Evolutionary conservation across 2,329 filamentous ascomycete species (phyloP).

Genomic region (Cercospora janseana): DNA sequence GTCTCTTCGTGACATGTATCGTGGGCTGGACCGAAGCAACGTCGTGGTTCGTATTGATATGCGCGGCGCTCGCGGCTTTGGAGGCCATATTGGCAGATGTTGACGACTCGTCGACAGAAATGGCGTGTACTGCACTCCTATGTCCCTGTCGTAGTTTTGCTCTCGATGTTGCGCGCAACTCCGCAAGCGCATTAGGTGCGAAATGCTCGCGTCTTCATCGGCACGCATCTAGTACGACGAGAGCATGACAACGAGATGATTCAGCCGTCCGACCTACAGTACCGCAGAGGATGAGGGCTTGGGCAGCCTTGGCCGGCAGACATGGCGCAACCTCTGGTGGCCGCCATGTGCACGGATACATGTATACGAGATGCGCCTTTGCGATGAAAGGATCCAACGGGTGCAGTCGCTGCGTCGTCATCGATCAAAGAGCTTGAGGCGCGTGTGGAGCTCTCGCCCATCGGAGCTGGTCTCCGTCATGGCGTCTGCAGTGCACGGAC

Average conservation of each 20-base stretch:
- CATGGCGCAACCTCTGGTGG: slow-evolving; percentile 1
- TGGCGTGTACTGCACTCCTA: neutral
- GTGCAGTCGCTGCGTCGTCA: neutral
- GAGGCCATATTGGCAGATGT: slow-evolving; percentile 6
- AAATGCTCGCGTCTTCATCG: neutral
- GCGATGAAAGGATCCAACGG: neutral
- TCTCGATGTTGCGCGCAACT: neutral
- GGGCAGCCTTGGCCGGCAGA: neutral
- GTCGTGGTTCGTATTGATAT: slow-evolving; percentile 11
- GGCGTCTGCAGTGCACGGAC: neutral
- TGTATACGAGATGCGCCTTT: neutral
- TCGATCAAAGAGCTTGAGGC: neutral
- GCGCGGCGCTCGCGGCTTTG: neutral
- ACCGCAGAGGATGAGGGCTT: neutral
- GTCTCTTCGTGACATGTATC: slow-evolving; percentile 40
- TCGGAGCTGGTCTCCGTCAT: slow-evolving; percentile 3
- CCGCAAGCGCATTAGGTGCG: neutral
- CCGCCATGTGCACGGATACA: neutral
- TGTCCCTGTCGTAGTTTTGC: neutral
- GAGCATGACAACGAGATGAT: neutral
- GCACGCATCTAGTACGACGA: neutral
- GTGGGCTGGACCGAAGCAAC: slow-evolving; percentile 7
- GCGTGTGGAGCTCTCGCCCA: neutral
- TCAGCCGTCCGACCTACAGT: neutral
- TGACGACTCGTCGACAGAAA: neutral